These are phyloP conservation scores for Leishmania major DNA, from an alignment of 208 protist species.

Conservation along the genomic window DNA sequence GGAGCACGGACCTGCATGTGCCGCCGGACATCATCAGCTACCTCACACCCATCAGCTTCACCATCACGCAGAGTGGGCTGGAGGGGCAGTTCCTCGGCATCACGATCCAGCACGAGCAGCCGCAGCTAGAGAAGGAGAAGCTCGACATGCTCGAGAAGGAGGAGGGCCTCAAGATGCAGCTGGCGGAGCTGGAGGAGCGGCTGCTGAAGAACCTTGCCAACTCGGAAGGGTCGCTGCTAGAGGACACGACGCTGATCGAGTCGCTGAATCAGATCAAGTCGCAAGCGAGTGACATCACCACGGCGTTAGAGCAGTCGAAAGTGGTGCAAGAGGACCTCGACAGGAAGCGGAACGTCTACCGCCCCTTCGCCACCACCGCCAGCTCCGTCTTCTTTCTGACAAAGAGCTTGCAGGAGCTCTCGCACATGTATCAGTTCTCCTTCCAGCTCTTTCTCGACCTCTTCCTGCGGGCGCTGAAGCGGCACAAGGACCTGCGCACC, in stretches of 20 bases:
- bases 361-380: constrained; percentile 90
- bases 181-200: constrained; percentile 93
- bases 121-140: constrained; percentile 96
- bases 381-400: constrained; percentile 95
- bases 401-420: constrained; percentile 87
- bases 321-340: constrained; percentile 93
- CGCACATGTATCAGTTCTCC: constrained; percentile 98
- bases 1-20: constrained; percentile 86
- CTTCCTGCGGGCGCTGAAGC: constrained; percentile 68
- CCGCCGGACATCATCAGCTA: constrained; percentile 93
- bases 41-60: constrained; percentile 96
- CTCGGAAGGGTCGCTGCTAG: constrained; percentile 95
- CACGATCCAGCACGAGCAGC: constrained; percentile 97
- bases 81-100: constrained; percentile 97
- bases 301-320: constrained; percentile 87
- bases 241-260: constrained; percentile 95
- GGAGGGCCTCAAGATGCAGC: constrained; percentile 95
- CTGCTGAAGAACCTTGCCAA: constrained; percentile 94
- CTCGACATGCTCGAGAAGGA: constrained; percentile 93
- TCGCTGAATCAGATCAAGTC: constrained; percentile 96
- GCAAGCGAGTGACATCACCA: constrained; percentile 90
- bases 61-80: constrained; percentile 96
- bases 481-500: constrained; percentile 72
- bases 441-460: constrained; percentile 92
- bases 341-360: constrained; percentile 94